Evolutionary conservation across 2,329 filamentous ascomycete species (phyloP).

Genomic region (Cercospora sesami): DNA sequence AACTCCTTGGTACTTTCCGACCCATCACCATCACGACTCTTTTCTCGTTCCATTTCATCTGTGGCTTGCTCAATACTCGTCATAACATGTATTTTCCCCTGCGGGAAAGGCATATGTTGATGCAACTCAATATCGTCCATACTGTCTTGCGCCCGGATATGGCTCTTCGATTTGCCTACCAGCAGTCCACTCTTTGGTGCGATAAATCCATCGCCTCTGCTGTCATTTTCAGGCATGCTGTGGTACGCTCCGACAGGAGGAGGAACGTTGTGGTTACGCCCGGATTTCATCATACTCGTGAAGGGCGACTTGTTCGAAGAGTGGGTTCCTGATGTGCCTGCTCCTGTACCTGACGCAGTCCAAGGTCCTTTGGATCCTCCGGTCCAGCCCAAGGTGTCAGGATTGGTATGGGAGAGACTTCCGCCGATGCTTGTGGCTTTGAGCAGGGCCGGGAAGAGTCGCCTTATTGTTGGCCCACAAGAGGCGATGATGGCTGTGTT

Average conservation of each 20-base stretch:
- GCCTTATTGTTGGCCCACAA: slow-evolving; percentile 42
- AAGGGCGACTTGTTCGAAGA: background rate
- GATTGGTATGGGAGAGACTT: background rate
- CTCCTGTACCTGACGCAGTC: background rate
- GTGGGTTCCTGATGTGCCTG: background rate
- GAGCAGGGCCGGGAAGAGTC: slow-evolving; percentile 40
- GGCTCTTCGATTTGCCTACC: background rate
- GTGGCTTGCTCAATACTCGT: slow-evolving; percentile 24
- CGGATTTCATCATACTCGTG: background rate
- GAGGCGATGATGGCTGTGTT: slow-evolving; percentile 42
- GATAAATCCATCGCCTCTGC: background rate
- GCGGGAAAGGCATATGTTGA: slow-evolving; percentile 3
- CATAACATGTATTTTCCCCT: slow-evolving; percentile 24
- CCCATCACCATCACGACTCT: slow-evolving; percentile 6
- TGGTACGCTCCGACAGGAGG: background rate
- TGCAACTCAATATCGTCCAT: slow-evolving; percentile 21
- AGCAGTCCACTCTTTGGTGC: background rate
- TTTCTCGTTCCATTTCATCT: slow-evolving; percentile 9
- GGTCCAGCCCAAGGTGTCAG: background rate
- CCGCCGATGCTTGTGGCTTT: slow-evolving; percentile 14
- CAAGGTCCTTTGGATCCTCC: background rate
- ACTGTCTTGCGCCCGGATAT: slow-evolving; percentile 14
- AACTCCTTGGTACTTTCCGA: slow-evolving; percentile 18
- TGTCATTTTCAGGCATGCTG: background rate
- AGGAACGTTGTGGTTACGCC: background rate